A percentile compares a stretch with the other conserved stretches of the same genome.
phyloP scores from a whole-genome alignment of 2,329 filamentous ascomycete species.

The Xylaria sp. region DNA sequence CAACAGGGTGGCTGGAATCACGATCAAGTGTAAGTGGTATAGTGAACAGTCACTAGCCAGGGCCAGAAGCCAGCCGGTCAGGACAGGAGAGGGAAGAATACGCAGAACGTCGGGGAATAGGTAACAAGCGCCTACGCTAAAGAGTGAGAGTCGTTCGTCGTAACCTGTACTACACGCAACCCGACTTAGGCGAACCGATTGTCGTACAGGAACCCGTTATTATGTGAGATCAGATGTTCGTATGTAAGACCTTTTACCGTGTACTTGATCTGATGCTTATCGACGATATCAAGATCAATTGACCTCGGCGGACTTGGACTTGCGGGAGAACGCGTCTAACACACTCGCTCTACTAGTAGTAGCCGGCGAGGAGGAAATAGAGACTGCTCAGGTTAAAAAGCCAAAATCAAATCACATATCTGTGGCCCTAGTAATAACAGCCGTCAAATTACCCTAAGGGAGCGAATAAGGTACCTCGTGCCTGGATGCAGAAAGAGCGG shows the following conservation, averaged over 20 bases:
- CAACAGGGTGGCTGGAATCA: conserved; percentile 16
- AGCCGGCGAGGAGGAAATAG: not conserved
- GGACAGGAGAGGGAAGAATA: not conserved
- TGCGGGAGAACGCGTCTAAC: not conserved
- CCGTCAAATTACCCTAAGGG: conserved; percentile 11
- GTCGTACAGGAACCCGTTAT: conserved; percentile 2
- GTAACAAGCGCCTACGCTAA: not conserved
- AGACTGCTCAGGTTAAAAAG: not conserved
- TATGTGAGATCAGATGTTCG: not conserved
- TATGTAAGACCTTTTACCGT: conserved; percentile 1
- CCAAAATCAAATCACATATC: conserved; percentile 29
- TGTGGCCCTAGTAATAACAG: conserved; percentile 26
- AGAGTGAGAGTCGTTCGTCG: not conserved
- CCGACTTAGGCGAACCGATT: not conserved
- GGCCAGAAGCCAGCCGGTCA: not conserved
- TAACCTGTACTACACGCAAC: not conserved
- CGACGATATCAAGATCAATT: not conserved
- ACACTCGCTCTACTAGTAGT: not conserved
- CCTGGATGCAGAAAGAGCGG: conserved; percentile 4
- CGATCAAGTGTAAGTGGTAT: not conserved
- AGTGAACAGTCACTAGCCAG: not conserved
- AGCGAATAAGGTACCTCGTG: not conserved
- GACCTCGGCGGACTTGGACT: not conserved
- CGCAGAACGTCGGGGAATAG: not conserved
- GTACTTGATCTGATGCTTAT: not conserved